phyloP scores from a whole-genome alignment of 2,329 filamentous ascomycete species.

The Trichophyton schoenleinii region DNA sequence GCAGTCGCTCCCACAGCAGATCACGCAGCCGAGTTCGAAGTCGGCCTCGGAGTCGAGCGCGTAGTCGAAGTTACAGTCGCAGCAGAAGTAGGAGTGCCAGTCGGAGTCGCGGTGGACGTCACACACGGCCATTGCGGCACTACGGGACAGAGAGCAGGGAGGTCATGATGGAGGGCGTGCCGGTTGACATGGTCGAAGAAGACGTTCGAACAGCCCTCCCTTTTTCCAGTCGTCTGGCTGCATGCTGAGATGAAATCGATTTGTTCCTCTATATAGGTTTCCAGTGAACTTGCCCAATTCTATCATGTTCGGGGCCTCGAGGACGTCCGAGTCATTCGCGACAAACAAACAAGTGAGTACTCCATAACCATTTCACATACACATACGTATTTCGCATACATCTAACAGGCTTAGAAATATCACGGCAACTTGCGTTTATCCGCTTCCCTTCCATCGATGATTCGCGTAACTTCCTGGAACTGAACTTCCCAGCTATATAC shows the following conservation, averaged over 20 bases:
- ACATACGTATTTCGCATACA: slow-evolving; percentile 22
- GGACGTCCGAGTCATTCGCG: slow-evolving; percentile 46
- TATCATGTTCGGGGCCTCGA: slow-evolving; percentile 43
- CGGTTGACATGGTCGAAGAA: slow-evolving; percentile 38
- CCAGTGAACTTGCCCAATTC: slow-evolving; percentile 41
- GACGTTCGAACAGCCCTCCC: slow-evolving; percentile 34
- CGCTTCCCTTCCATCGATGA: slow-evolving; percentile 39
- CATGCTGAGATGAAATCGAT: slow-evolving; percentile 27
- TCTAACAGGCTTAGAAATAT: slow-evolving; percentile 32
- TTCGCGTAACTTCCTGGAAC: slow-evolving; percentile 42
- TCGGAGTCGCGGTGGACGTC: slow-evolving; percentile 22
- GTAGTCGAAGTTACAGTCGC: slow-evolving; percentile 25
- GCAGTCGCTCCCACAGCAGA: slow-evolving; percentile 18
- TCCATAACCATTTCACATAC: background rate
- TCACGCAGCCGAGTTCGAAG: slow-evolving; percentile 21
- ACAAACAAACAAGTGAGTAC: slow-evolving; percentile 43
- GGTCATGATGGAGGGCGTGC: slow-evolving; percentile 40
- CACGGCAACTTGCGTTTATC: slow-evolving; percentile 45
- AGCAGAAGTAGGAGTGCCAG: slow-evolving; percentile 22
- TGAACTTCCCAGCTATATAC: slow-evolving; percentile 38
- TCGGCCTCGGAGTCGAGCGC: slow-evolving; percentile 23
- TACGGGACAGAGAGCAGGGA: slow-evolving; percentile 36
- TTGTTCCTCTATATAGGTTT: slow-evolving; percentile 39
- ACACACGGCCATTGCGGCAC: slow-evolving; percentile 24
- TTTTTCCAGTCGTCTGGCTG: slow-evolving; percentile 17